Base-by-base conservation (phyloP, 352 stramenopile species). In the Pythium rhizo-oryzae region DNA sequence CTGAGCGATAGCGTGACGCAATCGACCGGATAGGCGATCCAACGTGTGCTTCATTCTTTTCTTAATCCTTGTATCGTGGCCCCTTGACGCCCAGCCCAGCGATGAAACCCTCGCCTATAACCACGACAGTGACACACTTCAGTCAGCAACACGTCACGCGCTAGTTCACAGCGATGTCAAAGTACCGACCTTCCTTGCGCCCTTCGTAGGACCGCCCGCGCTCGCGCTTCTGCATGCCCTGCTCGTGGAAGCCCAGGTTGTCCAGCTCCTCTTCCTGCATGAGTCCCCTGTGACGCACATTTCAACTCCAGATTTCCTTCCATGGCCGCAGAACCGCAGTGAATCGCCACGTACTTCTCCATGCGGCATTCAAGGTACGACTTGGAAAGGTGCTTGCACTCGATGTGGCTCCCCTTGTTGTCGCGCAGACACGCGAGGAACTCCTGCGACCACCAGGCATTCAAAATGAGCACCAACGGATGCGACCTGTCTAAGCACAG, bases 371-470 rank as follows among this genome's bases (percentile, higher is more conserved):
- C 71, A 19, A 97, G 74, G 39, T 97, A 97, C 12, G 75, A 65
- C 71, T 93, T 92, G 54, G 90, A 95, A 30, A 97, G 74, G 62
- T 90, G 78, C 77, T 97, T 96, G 88, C 91, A 97, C 44, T 94
- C 84, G 64, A 97, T 94, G 78, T 97, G 91, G 57, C 78, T 91
- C 67, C 82, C 88, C 23, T 86, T 67, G 59, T 97, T 76, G 59
- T 92, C 77, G 33, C 87, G 86, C 67, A 97, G 84, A 75, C 91
- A 97, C 21, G 53, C 68, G n/a, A 97, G 74, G 68, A 97, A 97
- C 19, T 82, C 71, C 85, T 91, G 68, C 24, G 18, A 33, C 28
- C 28, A 33, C 28, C 28, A 33, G 6, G 28, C 28, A 33, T 33
- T n/a, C n/a, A n/a, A n/a, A n/a, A n/a, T 18, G 7, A 24, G 11